Percentiles rank a stretch among this genome's conserved stretches.
phyloP scores from a whole-genome alignment of 805 yeast species.

The Scheffersomyces lignosus region DNA sequence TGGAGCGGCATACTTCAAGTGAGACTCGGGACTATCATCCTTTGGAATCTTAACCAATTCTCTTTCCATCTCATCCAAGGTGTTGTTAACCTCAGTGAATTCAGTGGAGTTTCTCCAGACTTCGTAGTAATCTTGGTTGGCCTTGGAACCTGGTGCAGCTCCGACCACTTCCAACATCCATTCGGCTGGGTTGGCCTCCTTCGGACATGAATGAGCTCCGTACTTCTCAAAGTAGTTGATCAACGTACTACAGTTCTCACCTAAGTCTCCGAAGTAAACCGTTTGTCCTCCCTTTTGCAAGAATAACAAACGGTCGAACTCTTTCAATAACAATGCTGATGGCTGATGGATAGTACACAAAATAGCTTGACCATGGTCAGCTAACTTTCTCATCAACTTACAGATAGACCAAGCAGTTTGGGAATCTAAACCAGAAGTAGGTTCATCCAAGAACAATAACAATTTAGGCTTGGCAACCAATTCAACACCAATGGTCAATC shows the following conservation, averaged over 20 bases:
- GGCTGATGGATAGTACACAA: constrained; percentile 78
- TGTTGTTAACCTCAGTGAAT: constrained; percentile 54
- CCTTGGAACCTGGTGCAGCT: constrained; percentile 79
- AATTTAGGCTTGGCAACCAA: constrained; percentile 41
- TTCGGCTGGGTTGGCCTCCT: constrained; percentile 50
- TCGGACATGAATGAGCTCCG: constrained; percentile 40
- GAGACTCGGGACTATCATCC: constrained; percentile 19
- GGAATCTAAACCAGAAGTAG: constrained; percentile 45
- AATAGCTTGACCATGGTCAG: constrained; percentile 42
- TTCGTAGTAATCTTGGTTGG: constrained; percentile 68
- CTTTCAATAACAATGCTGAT: constrained; percentile 74
- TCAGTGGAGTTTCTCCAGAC: constrained; percentile 77
- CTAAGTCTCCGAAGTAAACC: constrained; percentile 42
- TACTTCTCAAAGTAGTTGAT: constrained; percentile 35
- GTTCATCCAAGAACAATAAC: constrained; percentile 41
- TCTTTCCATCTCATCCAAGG: constrained; percentile 62
- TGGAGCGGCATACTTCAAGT: constrained; percentile 30
- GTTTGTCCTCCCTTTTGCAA: constrained; percentile 53
- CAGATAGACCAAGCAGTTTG: constrained; percentile 46
- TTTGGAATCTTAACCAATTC: constrained; percentile 41
- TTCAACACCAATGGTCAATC: constrained; percentile 43
- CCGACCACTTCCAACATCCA: constrained; percentile 90
- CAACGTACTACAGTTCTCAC: constrained; percentile 27
- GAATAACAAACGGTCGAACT: constrained; percentile 69
- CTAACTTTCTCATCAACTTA: constrained; percentile 39